Conservation (phyloP, 306 rosid species). For the Castanea crenata region DNA sequence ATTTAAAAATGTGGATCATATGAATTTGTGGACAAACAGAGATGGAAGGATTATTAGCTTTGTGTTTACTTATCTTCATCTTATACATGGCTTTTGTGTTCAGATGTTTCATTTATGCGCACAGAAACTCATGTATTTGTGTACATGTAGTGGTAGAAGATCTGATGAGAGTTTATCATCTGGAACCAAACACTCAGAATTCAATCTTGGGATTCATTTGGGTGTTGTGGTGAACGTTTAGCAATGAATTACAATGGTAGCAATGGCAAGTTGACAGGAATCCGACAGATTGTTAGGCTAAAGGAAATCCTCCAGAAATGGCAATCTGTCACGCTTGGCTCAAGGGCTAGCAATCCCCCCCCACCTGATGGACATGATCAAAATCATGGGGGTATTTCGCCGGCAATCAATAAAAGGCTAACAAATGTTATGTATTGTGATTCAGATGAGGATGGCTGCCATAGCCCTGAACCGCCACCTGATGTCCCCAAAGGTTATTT, state of each 20-base stretch:
- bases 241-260: slow-evolving; percentile 65
- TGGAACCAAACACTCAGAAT: slow-evolving; percentile 24
- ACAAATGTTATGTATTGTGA: slow-evolving; percentile 47
- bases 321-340: slow-evolving; percentile 58
- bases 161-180: slow-evolving; percentile 33
- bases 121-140: not conserved
- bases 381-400: slow-evolving; percentile 49
- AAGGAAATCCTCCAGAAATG: slow-evolving; percentile 77
- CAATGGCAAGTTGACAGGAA: slow-evolving; percentile 48
- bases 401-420: slow-evolving; percentile 56
- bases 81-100: not conserved
- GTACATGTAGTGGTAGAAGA: slow-evolving; percentile 29
- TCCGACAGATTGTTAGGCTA: slow-evolving; percentile 65
- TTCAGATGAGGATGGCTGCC: slow-evolving; percentile 77
- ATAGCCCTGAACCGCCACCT: slow-evolving; percentile 66
- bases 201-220: slow-evolving; percentile 27
- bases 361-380: slow-evolving; percentile 3
- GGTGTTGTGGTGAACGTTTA: slow-evolving; percentile 18
- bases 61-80: not conserved
- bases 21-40: not conserved
- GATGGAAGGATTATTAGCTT: not conserved
- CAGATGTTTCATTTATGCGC: slow-evolving; percentile 15
- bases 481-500: slow-evolving; percentile 83
- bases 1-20: no score
- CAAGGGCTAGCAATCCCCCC: slow-evolving; percentile 29